These are phyloP conservation scores for Plasmodium berghei DNA, from an alignment of 169 alveolate species.

Conservation along the genomic window DNA sequence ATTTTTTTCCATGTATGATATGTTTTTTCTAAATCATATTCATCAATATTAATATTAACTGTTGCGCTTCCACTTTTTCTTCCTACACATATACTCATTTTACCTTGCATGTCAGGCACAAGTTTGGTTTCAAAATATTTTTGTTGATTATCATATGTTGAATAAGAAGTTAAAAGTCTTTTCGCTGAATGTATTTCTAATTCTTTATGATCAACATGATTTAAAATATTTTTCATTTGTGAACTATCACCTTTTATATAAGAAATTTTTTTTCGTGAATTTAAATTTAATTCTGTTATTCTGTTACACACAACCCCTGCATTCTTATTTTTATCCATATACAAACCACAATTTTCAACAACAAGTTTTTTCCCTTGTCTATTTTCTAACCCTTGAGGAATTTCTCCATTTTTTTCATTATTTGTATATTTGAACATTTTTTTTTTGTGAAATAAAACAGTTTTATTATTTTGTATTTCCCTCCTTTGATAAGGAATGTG, in stretches of 20 bases:
- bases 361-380: conserved; percentile 37
- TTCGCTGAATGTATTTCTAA: conserved; percentile 26
- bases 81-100: conserved; percentile 76
- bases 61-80: conserved; percentile 77
- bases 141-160: conserved; percentile 67
- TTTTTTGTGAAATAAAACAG: background rate
- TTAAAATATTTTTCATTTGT: conserved; percentile 62
- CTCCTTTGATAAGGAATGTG: too few relatives aligned
- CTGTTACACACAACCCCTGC: conserved; percentile 75
- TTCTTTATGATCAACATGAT: conserved; percentile 16
- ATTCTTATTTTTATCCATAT: conserved; percentile 34
- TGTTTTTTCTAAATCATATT: conserved; percentile 68
- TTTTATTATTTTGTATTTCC: too few relatives aligned
- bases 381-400: conserved; percentile 4
- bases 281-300: conserved; percentile 64
- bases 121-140: conserved; percentile 68
- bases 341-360: conserved; percentile 28
- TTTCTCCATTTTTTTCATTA: background rate
- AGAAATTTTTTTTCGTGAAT: conserved; percentile 53
- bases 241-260: conserved; percentile 49
- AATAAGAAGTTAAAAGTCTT: conserved; percentile 46
- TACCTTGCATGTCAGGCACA: conserved; percentile 70
- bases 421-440: background rate
- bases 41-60: conserved; percentile 59
- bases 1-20: conserved; percentile 73